These are phyloP conservation scores for Suillus alpinus DNA, from an alignment of 768 basidiomycete genomes.

Conservation along the genomic window DNA sequence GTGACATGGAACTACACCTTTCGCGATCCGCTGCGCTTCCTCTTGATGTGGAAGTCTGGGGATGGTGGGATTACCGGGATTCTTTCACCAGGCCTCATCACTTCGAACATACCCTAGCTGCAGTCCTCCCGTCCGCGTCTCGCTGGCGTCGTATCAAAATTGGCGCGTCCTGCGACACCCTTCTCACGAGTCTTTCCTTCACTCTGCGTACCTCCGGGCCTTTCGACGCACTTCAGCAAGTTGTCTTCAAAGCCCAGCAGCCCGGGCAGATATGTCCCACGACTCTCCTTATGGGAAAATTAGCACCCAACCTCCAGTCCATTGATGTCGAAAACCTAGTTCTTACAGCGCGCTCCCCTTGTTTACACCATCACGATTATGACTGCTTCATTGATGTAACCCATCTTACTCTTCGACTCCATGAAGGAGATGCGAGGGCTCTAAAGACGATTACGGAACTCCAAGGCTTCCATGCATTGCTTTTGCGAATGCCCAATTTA, in stretches of 20 bases:
- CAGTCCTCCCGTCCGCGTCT: slow-evolving; percentile 22
- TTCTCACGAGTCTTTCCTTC: slow-evolving; percentile 27
- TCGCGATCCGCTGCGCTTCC: neutral
- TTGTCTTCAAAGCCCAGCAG: slow-evolving; percentile 28
- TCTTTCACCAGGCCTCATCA: slow-evolving; percentile 19
- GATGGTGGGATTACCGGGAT: slow-evolving; percentile 30
- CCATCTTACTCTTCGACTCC: slow-evolving; percentile 26
- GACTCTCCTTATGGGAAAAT: slow-evolving; percentile 21
- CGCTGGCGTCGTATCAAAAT: slow-evolving; percentile 29
- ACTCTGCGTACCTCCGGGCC: slow-evolving; percentile 19
- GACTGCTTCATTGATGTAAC: slow-evolving; percentile 21
- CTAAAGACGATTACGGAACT: slow-evolving; percentile 28
- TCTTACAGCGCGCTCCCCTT: slow-evolving; percentile 18
- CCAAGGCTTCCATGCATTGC: slow-evolving; percentile 23
- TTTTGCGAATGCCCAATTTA: slow-evolving; percentile 20
- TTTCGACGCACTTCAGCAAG: slow-evolving; percentile 24
- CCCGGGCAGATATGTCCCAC: slow-evolving; percentile 28
- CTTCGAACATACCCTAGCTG: slow-evolving; percentile 25
- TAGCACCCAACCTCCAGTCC: slow-evolving; percentile 19
- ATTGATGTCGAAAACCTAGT: slow-evolving; percentile 28
- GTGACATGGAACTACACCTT: neutral
- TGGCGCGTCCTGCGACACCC: slow-evolving; percentile 25
- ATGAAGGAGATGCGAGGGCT: slow-evolving; percentile 25
- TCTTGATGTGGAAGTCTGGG: slow-evolving; percentile 26
- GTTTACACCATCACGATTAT: slow-evolving; percentile 12